Conservation (phyloP, 1,284 basidiomycete genomes). For the Ceratobasidium sp. region DNA sequence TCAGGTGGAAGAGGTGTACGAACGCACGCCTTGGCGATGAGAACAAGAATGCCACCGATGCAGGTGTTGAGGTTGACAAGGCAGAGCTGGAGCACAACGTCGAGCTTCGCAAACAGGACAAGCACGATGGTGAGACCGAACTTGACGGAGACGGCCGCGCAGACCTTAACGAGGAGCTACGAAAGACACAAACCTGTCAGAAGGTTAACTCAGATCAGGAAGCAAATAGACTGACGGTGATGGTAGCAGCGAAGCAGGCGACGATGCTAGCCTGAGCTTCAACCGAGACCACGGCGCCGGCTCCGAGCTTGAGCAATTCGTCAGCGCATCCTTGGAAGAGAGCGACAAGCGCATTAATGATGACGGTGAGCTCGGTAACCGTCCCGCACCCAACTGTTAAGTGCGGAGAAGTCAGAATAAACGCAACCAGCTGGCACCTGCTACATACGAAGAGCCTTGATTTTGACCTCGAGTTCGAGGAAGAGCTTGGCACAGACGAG, state of each 20-base stretch:
- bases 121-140: not conserved
- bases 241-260: not conserved
- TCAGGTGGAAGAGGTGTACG: not conserved
- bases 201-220: not conserved
- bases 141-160: not conserved
- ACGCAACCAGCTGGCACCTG: not conserved
- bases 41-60: conserved; percentile 1
- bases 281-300: not conserved
- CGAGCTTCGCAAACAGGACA: not conserved
- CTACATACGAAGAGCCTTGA: not conserved
- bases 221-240: not conserved
- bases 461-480: not conserved
- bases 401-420: not conserved
- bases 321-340: not conserved
- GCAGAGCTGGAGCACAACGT: not conserved
- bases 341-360: not conserved
- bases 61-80: not conserved
- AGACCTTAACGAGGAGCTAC: not conserved
- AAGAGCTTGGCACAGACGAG: not conserved
- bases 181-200: not conserved
- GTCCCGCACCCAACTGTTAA: not conserved
- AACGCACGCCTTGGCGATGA: not conserved
- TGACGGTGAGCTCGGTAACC: not conserved
- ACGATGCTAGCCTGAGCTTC: not conserved
- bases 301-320: not conserved